Evolutionary conservation across 495 filamentous ascomycete genomes (phyloP), one percentile per base, ranked within the genome.

Genomic region (Penicillium macrosclerotiorum): DNA sequence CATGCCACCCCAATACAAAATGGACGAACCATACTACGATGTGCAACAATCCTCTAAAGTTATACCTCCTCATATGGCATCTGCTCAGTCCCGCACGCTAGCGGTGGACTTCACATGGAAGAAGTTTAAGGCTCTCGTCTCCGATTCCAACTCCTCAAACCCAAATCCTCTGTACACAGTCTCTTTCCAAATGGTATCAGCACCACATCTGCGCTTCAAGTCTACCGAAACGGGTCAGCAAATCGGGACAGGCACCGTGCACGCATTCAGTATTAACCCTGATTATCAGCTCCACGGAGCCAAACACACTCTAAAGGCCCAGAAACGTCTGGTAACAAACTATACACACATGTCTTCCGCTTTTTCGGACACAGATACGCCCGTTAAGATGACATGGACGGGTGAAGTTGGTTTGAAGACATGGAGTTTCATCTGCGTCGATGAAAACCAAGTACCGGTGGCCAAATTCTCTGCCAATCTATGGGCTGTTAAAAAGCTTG

Each of bases 401-500:
- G 45, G 54, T 25, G 24, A 40, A 16, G 42, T 32, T 8, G 50
- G 47, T 1, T 54, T 60, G 49, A 60, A 51, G 27, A 47, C 24
- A 3, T 60, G 57, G 57, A 47, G 57, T 25, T 60, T 60, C 42
- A 38, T 60, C 17, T 60, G 54, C 37, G 35, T 54, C 17, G 47
- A 54, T 24, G 49, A 57, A 24, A 37, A 54, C 12, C 45, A 60
- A 24, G 26, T 37, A 11, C 36, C 55, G 4, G 50, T 58, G 26
- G 55, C 55, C 2, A 50, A 31, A 22, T 54, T 51, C 27, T 38
- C 46, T 0, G 51, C 38, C 40, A 58, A 58, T 20, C 18, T 58
- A 9, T 58, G 55, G 55, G 50, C 45, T 8, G n/a, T 54, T 11
- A 58, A 54, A 43, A 58, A 54, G 27, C n/a, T 54, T 11, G 55